Evolutionary conservation across 1,284 basidiomycete genomes (phyloP).

Genomic region (Irpex rosettiformis): DNA sequence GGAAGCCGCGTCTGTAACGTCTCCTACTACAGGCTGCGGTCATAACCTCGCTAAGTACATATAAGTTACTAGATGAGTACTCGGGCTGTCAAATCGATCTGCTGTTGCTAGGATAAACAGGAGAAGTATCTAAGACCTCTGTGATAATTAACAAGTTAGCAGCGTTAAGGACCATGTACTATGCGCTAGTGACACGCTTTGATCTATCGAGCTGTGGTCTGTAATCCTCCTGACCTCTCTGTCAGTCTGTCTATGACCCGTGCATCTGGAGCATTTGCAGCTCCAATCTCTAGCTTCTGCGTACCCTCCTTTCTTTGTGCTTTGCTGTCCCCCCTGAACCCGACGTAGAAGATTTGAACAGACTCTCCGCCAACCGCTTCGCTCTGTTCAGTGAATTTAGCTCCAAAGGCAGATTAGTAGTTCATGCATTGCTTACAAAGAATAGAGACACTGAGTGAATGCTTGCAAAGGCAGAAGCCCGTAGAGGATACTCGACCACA

Average conservation of each 20-base stretch:
- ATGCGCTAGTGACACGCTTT: too few relatives aligned
- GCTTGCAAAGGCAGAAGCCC: slow-evolving; percentile 71
- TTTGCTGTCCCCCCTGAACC: slow-evolving; percentile 74
- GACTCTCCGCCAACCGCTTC: slow-evolving; percentile 61
- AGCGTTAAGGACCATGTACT: too few relatives aligned
- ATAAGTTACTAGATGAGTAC: too few relatives aligned
- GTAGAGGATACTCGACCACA: slow-evolving; percentile 73
- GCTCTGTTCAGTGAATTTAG: slow-evolving; percentile 39
- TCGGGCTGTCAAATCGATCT: too few relatives aligned
- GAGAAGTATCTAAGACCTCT: too few relatives aligned
- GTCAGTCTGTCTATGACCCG: slow-evolving; percentile 56
- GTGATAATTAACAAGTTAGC: too few relatives aligned
- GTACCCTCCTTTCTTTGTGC: slow-evolving; percentile 54
- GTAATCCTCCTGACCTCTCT: slow-evolving; percentile 54
- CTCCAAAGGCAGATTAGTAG: neutral
- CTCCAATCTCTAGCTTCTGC: slow-evolving; percentile 64
- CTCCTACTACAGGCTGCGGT: too few relatives aligned
- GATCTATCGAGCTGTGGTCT: slow-evolving; percentile 35
- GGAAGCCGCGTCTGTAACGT: too few relatives aligned
- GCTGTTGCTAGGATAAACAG: too few relatives aligned
- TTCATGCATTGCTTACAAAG: slow-evolving; percentile 53
- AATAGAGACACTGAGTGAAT: slow-evolving; percentile 71
- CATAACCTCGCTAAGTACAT: too few relatives aligned
- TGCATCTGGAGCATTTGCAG: slow-evolving; percentile 68
- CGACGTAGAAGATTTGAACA: slow-evolving; percentile 71